A percentile compares a stretch with the other conserved stretches of the same genome.
Conservation (phyloP, 495 filamentous ascomycete genomes). For the Aspergillus olivimuriae region DNA sequence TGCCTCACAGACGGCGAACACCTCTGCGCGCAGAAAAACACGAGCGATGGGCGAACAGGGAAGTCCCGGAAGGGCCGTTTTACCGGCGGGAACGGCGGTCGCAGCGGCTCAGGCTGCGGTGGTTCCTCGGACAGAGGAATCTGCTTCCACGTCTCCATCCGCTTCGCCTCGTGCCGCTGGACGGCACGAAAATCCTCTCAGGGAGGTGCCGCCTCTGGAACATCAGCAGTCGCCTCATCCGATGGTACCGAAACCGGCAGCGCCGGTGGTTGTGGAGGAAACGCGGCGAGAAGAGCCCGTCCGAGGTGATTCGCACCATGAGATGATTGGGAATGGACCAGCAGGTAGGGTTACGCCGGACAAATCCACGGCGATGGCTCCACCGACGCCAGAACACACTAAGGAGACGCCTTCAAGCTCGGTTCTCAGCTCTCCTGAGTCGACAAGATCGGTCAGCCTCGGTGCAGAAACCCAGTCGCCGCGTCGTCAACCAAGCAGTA, state of each 20-base stretch:
- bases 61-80: constrained; percentile 32
- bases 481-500: constrained; percentile 47
- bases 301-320: too few species aligned
- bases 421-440: constrained; percentile 14
- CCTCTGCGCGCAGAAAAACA: constrained; percentile 49
- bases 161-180: constrained; percentile 5
- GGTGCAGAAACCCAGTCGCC: constrained; percentile 5
- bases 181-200: too few species aligned
- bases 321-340: too few species aligned
- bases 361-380: constrained; percentile 12
- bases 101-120: constrained; percentile 27
- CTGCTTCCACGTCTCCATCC: constrained; percentile 1
- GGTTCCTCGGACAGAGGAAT: constrained; percentile 11
- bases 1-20: constrained; percentile 41
- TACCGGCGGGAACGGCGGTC: constrained; percentile 33
- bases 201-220: too few species aligned
- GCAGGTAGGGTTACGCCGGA: constrained; percentile 1
- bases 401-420: constrained; percentile 6
- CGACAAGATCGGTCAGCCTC: constrained; percentile 1
- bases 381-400: constrained; percentile 7
- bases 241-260: too few species aligned
- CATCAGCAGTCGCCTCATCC: too few species aligned
- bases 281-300: too few species aligned
- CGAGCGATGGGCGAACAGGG: constrained; percentile 26
- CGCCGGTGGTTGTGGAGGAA: too few species aligned